Conservation (phyloP, 192 early-diverging fungal species). For the Backusella sp. region DNA sequence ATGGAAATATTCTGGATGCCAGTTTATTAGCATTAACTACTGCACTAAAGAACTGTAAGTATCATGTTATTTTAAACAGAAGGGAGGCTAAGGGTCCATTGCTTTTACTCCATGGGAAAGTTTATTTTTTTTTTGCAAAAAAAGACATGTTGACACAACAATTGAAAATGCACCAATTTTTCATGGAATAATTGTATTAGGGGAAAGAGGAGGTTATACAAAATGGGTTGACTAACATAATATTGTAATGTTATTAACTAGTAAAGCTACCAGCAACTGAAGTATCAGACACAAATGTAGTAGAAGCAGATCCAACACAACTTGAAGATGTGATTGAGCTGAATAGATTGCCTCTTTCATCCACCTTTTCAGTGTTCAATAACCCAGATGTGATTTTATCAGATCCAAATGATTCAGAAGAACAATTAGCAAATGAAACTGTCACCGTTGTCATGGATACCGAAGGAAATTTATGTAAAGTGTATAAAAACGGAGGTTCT, state of each 20-base stretch:
- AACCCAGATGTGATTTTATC: conserved; percentile 48
- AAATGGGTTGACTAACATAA: not conserved
- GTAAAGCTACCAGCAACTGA: conserved; percentile 71
- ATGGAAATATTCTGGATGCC: conserved; percentile 90
- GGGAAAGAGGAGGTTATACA: not conserved
- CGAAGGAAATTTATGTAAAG: conserved; percentile 47
- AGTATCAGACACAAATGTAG: conserved; percentile 63
- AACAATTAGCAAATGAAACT: conserved; percentile 51
- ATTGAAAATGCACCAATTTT: too few species aligned
- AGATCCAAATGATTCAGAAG: conserved; percentile 76
- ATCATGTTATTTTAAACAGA: not conserved
- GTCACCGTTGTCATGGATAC: conserved; percentile 63
- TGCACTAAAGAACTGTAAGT: conserved; percentile 71
- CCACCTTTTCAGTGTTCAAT: conserved; percentile 70
- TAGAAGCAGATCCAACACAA: conserved; percentile 54
- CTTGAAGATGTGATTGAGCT: conserved; percentile 46
- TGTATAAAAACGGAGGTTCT: conserved; percentile 60
- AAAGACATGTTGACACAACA: too few species aligned
- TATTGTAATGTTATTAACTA: conserved; percentile 21
- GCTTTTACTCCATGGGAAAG: not conserved
- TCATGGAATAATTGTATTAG: too few species aligned
- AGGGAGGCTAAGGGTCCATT: too few species aligned
- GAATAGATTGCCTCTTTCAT: conserved; percentile 46
- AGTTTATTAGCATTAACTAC: conserved; percentile 73
- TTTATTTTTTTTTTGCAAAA: not conserved